Evolutionary conservation across 331 rosid genomes (phyloP).

Genomic region (Pyracantha coccinea): DNA sequence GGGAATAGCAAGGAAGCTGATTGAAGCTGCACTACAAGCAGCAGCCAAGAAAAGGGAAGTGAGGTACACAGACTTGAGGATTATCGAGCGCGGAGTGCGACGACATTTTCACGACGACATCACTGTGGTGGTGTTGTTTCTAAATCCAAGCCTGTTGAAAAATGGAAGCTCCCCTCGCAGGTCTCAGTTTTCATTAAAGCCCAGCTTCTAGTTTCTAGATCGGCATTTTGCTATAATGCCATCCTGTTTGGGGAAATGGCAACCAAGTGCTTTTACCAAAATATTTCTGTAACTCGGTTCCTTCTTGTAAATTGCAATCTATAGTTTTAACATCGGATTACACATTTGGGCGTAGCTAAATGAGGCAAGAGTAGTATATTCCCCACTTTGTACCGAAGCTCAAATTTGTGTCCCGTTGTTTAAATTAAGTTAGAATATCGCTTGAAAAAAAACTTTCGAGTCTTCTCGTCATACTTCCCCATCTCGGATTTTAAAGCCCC

Average conservation of each 20-base stretch:
- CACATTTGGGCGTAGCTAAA: no score
- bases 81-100: slow-evolving; percentile 73
- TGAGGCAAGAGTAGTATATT: no score
- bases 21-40: slow-evolving; percentile 68
- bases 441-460: no score
- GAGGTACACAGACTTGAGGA: slow-evolving; percentile 64
- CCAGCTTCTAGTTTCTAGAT: slow-evolving; percentile 10
- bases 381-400: no score
- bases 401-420: no score
- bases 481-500: neutral
- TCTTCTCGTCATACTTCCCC: neutral
- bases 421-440: no score
- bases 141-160: slow-evolving; percentile 27
- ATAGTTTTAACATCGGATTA: neutral
- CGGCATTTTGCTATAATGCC: neutral
- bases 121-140: slow-evolving; percentile 61
- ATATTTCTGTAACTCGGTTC: neutral
- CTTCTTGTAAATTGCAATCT: neutral
- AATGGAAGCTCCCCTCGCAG: slow-evolving; percentile 24
- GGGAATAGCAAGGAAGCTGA: slow-evolving; percentile 86
- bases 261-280: neutral
- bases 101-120: slow-evolving; percentile 94
- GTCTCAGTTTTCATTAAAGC: slow-evolving; percentile 53
- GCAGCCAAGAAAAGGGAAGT: slow-evolving; percentile 92
- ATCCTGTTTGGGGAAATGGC: neutral